These are phyloP conservation scores for Puccinellia tenuiflora DNA, from an alignment of 176 grass and related monocot species.

Conservation along the genomic window DNA sequence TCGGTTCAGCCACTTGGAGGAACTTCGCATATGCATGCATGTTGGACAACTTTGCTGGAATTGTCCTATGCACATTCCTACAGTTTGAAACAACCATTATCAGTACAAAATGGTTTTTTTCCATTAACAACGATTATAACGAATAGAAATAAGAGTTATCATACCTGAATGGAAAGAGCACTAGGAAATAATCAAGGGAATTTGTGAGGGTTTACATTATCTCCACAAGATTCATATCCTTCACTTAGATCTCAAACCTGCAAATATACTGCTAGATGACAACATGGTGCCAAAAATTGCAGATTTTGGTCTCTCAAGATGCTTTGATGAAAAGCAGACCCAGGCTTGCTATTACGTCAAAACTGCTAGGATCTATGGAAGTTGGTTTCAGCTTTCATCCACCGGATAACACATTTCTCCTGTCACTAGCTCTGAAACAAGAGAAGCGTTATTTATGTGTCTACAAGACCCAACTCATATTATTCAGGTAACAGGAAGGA, in stretches of 20 bases:
- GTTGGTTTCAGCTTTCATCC: neutral
- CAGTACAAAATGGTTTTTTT: no score
- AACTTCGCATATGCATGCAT: neutral
- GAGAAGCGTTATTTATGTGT: neutral
- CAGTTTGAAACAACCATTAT: neutral
- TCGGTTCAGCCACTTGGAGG: neutral
- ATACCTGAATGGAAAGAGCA: neutral
- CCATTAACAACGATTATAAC: neutral
- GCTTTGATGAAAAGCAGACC: neutral
- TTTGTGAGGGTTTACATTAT: constrained; percentile 14
- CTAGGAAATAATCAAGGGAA: constrained; percentile 10
- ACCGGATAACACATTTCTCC: neutral
- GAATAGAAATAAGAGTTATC: neutral
- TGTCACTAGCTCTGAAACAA: neutral
- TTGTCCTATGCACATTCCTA: neutral
- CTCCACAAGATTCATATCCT: neutral
- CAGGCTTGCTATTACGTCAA: constrained; percentile 1
- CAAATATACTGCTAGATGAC: constrained; percentile 14
- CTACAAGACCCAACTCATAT: neutral
- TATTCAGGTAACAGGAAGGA: neutral
- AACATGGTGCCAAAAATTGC: constrained; percentile 22
- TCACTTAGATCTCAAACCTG: neutral
- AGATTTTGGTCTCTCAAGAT: constrained; percentile 18
- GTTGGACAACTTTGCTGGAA: neutral
- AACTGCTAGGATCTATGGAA: neutral